phyloP scores from a whole-genome alignment of 768 basidiomycete genomes.

The Lentinula lateritia region DNA sequence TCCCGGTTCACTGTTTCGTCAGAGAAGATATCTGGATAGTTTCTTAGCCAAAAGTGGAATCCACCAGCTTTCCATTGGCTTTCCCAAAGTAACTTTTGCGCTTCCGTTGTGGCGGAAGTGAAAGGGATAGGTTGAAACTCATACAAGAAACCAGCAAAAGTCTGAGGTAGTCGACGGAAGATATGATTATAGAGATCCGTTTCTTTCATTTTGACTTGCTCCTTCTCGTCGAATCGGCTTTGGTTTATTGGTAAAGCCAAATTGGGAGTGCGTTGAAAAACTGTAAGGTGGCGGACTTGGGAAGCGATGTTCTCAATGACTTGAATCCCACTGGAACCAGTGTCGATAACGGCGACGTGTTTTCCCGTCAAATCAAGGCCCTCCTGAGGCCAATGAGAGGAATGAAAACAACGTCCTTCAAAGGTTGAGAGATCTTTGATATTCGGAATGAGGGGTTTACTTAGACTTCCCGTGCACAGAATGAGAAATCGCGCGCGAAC shows the following conservation, averaged over 20 bases:
- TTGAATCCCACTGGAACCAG: background rate
- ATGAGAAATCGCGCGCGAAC: background rate
- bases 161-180: background rate
- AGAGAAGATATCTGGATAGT: background rate
- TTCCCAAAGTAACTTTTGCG: constrained; percentile 7
- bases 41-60: background rate
- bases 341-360: constrained; percentile 1
- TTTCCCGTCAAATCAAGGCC: background rate
- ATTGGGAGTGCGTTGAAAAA: constrained; percentile 12
- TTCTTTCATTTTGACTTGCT: background rate
- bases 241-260: constrained; percentile 1
- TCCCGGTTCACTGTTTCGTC: background rate
- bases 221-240: background rate
- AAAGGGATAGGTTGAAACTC: background rate
- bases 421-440: constrained; percentile 1
- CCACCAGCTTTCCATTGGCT: constrained; percentile 10
- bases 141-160: background rate
- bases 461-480: background rate
- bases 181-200: background rate
- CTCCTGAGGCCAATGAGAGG: background rate
- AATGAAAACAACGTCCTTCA: background rate
- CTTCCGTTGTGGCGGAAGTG: constrained; percentile 5
- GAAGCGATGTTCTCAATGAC: constrained; percentile 8
- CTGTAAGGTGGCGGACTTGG: constrained; percentile 6
- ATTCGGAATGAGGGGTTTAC: background rate